Conservation (phyloP, 257 asterid species). For the Cynanchum wilfordii region DNA sequence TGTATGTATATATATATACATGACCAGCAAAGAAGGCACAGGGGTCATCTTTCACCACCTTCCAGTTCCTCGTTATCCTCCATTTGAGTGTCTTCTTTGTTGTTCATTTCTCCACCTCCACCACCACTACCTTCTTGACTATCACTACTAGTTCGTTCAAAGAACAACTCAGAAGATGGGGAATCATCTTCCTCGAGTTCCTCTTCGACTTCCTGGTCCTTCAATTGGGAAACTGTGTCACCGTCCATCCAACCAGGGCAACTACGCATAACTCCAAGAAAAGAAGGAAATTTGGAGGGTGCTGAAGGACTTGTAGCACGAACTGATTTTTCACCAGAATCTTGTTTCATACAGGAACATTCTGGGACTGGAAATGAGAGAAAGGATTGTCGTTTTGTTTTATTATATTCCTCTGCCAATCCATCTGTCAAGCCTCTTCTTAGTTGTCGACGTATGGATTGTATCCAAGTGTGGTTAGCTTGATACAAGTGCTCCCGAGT, state of each 20-base stretch:
- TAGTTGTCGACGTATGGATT: constrained; percentile 53
- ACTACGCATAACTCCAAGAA: constrained; percentile 33
- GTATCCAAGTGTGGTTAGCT: constrained; percentile 76
- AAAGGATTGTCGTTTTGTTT: constrained; percentile 51
- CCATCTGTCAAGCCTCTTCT: constrained; percentile 53
- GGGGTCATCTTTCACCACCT: constrained; percentile 69
- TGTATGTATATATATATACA: constrained; percentile 3
- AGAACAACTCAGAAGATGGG: constrained; percentile 44
- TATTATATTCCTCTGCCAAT: constrained; percentile 37
- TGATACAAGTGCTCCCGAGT: constrained; percentile 64
- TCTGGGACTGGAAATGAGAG: constrained; percentile 84
- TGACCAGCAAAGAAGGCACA: neutral
- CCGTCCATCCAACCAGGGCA: constrained; percentile 76
- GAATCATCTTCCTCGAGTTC: constrained; percentile 59
- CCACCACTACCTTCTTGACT: constrained; percentile 46
- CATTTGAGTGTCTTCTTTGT: constrained; percentile 71
- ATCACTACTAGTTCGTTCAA: constrained; percentile 37
- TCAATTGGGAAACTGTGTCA: constrained; percentile 22
- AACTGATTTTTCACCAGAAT: constrained; percentile 20
- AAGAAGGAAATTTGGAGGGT: constrained; percentile 27
- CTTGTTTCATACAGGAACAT: constrained; percentile 55
- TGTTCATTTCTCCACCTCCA: constrained; percentile 48
- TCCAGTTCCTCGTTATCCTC: constrained; percentile 98
- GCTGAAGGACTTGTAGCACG: constrained; percentile 37
- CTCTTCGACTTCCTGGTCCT: constrained; percentile 43